A percentile compares a stretch with the other conserved stretches of the same genome.
Conservation (phyloP, 495 filamentous ascomycete genomes). For the Annulohypoxylon moriforme region DNA sequence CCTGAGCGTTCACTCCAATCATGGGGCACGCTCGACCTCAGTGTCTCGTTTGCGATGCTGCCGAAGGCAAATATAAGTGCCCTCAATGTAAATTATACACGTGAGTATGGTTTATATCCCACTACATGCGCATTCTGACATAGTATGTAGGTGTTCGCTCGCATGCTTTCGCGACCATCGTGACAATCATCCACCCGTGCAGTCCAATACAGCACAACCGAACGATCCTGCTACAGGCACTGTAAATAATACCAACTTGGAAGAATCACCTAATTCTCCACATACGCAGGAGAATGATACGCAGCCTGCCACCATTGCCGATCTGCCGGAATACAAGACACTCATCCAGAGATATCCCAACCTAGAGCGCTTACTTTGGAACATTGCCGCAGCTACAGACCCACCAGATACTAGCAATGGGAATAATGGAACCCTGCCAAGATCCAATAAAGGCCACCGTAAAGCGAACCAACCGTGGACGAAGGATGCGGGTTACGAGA, state of each 20-base stretch:
- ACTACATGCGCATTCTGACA: neutral
- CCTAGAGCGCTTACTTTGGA: conserved; percentile 43
- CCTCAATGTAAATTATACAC: conserved; percentile 67
- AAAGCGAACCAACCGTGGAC: conserved; percentile 43
- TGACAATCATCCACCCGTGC: conserved; percentile 41
- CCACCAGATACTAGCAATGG: conserved; percentile 26
- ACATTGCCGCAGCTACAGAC: conserved; percentile 47
- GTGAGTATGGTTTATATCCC: conserved; percentile 53
- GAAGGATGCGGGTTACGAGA: conserved; percentile 43
- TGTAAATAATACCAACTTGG: neutral
- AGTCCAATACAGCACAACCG: neutral
- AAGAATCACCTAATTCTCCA: neutral
- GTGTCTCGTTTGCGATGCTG: conserved; percentile 66
- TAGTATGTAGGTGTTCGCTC: conserved; percentile 71
- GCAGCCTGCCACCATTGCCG: conserved; percentile 30
- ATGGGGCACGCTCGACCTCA: conserved; percentile 39
- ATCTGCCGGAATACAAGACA: conserved; percentile 45
- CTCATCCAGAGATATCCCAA: conserved; percentile 45
- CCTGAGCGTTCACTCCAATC: neutral
- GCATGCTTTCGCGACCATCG: conserved; percentile 75
- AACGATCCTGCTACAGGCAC: neutral
- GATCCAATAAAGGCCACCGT: conserved; percentile 9
- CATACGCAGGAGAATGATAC: neutral
- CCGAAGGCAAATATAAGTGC: conserved; percentile 70
- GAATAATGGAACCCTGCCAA: neutral